Evolutionary conservation across 352 stramenopile species (phyloP), one percentile per base, ranked within the genome.

Genomic region (Globisporangium apiculatum): DNA sequence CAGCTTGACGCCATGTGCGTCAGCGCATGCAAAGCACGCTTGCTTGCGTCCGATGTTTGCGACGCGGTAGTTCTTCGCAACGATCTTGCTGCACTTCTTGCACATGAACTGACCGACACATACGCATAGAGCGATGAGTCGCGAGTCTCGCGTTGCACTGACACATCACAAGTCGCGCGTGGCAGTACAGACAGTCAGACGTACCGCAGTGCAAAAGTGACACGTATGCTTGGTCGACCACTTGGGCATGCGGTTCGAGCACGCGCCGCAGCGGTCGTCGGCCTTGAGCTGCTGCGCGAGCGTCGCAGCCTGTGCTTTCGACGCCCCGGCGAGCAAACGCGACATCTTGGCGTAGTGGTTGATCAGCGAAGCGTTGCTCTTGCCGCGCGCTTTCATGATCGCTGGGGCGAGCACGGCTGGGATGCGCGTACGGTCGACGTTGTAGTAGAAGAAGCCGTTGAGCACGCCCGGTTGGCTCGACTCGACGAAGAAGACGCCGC

Each of bases 261-360:
- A 89, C 11, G 75, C 75, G 1, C 77, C 76, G 53, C 79, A 89
- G 55, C 75, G 76, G 10, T 70, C 75, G 42, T 87, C 77, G 15
- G 68, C 67, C 51, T 84, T 70, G 31, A 89, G 64, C 50, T 84
- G 75, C 45, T 80, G 61, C 40, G 69, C 69, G n/a, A 68, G 60
- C n/a, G 72, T 68, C 15, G 71, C 60, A 0, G 58, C 66, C 31
- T 65, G 62, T 31, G 66, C 71, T 43, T 66, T 72, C 17, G 70
- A 71, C 17, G 65, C 60, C 4, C 60, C 48, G 5, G 72, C 61
- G 49, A 80, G 72, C 55, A 67, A 67, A 14, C 66, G 67, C 17
- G 76, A 69, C 54, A 83, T 68, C 56, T 85, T 86, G 57, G 83
- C 55, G 66, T 87, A 89, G 57, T 89, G 79, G 62, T 88, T 87